phyloP scores from a whole-genome alignment of 2,329 filamentous ascomycete species.

The Daldinia eschscholtzii region DNA sequence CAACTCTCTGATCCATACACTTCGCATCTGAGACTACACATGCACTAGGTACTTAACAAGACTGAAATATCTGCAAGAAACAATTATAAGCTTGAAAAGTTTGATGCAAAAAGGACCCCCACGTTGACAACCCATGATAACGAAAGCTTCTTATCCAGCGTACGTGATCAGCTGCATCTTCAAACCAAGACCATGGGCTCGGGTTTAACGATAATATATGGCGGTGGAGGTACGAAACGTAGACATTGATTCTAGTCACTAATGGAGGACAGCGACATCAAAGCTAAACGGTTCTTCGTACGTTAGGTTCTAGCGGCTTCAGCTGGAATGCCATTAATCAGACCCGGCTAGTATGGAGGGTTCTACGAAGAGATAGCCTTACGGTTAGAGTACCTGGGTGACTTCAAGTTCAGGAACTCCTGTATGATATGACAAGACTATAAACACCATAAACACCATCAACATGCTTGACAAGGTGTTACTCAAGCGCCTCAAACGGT shows the following conservation, averaged over 20 bases:
- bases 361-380: background rate
- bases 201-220: constrained; percentile 15
- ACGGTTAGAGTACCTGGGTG: background rate
- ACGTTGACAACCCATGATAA: constrained; percentile 15
- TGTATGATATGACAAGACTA: background rate
- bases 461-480: too few species aligned
- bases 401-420: background rate
- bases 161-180: constrained; percentile 18
- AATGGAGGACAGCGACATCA: background rate
- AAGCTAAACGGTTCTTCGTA: background rate
- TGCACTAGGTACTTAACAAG: background rate
- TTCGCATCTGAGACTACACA: background rate
- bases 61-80: background rate
- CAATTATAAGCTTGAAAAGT: background rate
- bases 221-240: background rate
- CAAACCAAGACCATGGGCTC: constrained; percentile 25
- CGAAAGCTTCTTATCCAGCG: background rate
- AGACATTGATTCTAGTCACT: background rate
- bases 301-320: background rate
- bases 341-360: background rate
- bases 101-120: constrained; percentile 12
- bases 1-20: background rate
- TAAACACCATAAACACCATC: too few species aligned
- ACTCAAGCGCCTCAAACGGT: too few species aligned
- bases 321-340: background rate